Base-by-base conservation (phyloP, 2,329 filamentous ascomycete species). In the Plectosphaerella plurivora region DNA sequence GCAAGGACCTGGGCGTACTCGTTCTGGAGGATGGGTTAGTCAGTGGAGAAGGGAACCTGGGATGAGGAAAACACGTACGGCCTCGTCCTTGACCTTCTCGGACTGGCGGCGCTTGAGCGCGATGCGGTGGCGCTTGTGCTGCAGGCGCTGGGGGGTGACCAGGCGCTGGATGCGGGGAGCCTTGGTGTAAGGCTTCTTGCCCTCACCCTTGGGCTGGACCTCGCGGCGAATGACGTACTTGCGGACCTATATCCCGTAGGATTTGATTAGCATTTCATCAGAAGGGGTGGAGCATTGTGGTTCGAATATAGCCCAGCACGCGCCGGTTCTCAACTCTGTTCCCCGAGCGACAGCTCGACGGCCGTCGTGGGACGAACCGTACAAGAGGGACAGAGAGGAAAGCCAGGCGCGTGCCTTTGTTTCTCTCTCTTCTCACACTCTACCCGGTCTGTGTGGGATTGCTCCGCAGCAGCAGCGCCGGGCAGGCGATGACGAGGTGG, bases 221-320 rank as follows among this genome's bases (percentile, higher is more conserved):
- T 97, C 94, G 76, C 94, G 94, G 76, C 94, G 94, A 72, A 99
- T 97, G 78, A 99, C 94, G 82, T 96, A 99, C 84, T 97, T 97
- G 84, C 94, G 93, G 79, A 94, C 89, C 89, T 93, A 81, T 66
- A 66, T 63, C 60, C 62, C 64, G 58, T 52, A 56, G 61, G 53
- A 61, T 20, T 16, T 20, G 62, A 71, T 74, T 74, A 73, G 70
- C 68, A 60, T 63, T 64, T 12, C 18, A 16, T 44, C 41, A 44
- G n/a, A 8, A 10, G 7, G 41, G 16, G 41, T 44, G 16, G 16
- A 7, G 4, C 5, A 44, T 44, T 33, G 28, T 33, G 28, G 28
- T 16, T 44, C 41, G 24, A 53, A 45, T 53, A 36, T 51, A 50
- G 48, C 48, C 50, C 47, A 50, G 49, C 53, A 44, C 56, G 47